Conservation (phyloP, 495 filamentous ascomycete species). For the Xylaria cubensis region DNA sequence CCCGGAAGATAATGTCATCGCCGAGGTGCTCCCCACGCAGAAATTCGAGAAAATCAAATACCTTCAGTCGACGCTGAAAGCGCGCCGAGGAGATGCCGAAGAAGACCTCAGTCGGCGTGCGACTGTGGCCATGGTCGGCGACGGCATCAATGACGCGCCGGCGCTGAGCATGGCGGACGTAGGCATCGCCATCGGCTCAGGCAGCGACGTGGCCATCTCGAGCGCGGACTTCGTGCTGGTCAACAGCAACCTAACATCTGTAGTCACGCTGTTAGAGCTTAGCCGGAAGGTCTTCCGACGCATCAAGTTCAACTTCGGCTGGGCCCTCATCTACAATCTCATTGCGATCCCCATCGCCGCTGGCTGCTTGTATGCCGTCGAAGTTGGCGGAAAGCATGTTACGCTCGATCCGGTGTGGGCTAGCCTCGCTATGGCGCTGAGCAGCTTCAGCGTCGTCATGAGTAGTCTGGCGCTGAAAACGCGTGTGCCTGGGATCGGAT, state of each 20-base stretch:
- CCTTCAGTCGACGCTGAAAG: conserved; percentile 68
- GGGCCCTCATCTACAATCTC: conserved; percentile 88
- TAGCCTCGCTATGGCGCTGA: conserved; percentile 83
- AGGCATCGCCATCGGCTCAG: conserved; percentile 82
- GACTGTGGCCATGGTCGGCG: conserved; percentile 67
- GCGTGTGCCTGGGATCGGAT: conserved; percentile 55
- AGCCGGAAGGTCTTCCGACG: conserved; percentile 74
- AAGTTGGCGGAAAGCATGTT: conserved; percentile 57
- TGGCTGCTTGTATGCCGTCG: conserved; percentile 77
- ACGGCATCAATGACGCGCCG: conserved; percentile 90
- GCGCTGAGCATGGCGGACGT: conserved; percentile 82
- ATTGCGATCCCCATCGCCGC: conserved; percentile 83
- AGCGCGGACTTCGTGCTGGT: conserved; percentile 87
- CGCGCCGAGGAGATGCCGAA: conserved; percentile 32
- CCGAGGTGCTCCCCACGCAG: conserved; percentile 82
- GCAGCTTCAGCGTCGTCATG: conserved; percentile 78
- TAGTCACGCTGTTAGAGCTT: conserved; percentile 77
- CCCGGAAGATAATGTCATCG: conserved; percentile 75
- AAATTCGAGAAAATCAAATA: conserved; percentile 86
- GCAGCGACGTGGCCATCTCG: conserved; percentile 83
- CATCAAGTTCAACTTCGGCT: conserved; percentile 86
- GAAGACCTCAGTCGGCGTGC: conserved; percentile 45
- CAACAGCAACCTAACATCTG: conserved; percentile 68
- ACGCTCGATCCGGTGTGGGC: conserved; percentile 84
- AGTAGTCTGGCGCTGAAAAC: conserved; percentile 73